These are phyloP conservation scores for Remersonia thermophila DNA, from an alignment of 2,329 filamentous ascomycete species.

Conservation along the genomic window DNA sequence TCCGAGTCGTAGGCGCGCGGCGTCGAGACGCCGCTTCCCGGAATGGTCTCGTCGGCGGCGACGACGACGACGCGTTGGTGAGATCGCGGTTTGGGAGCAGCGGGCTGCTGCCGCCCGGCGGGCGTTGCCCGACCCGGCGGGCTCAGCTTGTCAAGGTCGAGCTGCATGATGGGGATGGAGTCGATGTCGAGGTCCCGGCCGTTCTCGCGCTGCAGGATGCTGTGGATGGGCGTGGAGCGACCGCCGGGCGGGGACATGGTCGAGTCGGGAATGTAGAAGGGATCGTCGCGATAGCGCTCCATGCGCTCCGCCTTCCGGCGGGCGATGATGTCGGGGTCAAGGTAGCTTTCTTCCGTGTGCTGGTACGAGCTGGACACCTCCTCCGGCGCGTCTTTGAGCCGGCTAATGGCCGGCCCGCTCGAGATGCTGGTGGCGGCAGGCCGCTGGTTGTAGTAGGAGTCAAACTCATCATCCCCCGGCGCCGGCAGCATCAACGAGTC, in stretches of 20 bases:
- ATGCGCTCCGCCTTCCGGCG: conserved; percentile 62
- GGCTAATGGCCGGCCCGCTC: conserved; percentile 41
- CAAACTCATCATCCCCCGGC: conserved; percentile 54
- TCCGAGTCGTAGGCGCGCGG: conserved; percentile 43
- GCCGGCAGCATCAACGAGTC: conserved; percentile 36
- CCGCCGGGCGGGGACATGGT: conserved; percentile 26
- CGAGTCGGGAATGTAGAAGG: conserved; percentile 65
- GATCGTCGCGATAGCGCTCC: conserved; percentile 82
- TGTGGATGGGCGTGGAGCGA: conserved; percentile 65
- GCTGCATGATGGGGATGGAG: conserved; percentile 87
- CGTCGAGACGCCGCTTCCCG: conserved; percentile 33
- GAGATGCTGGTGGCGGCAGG: conserved; percentile 39
- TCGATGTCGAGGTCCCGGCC: conserved; percentile 79
- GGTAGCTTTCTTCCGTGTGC: conserved; percentile 50
- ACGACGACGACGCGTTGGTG: conserved; percentile 57
- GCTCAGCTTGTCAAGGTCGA: conserved; percentile 56
- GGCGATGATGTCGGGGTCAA: conserved; percentile 62
- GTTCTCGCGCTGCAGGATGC: conserved; percentile 59
- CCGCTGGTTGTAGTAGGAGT: conserved; percentile 50
- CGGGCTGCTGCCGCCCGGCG: conserved; percentile 14
- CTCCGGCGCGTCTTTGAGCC: conserved; percentile 34
- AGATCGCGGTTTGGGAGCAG: conserved; percentile 26
- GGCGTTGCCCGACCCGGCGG: conserved; percentile 13
- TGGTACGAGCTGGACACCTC: conserved; percentile 41
- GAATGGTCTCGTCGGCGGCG: conserved; percentile 59